Base-by-base conservation (phyloP, 2,329 filamentous ascomycete species). In the Sarocladium kiliense region DNA sequence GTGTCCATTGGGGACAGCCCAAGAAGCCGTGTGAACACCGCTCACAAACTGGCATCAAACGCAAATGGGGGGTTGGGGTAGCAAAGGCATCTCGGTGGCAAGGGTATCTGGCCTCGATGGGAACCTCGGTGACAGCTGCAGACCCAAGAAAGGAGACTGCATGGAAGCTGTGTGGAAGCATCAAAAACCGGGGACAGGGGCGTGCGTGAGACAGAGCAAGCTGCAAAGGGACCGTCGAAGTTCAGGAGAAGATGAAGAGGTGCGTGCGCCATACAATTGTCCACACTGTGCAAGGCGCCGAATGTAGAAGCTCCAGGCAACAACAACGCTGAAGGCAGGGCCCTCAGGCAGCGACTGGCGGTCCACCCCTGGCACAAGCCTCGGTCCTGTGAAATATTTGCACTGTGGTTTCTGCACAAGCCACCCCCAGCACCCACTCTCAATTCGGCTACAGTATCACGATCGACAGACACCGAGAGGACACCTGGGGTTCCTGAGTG, bases 91-190 rank as follows among this genome's bases (percentile, higher is more conserved):
- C n/a, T n/a, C 18, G 27, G 47, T 51, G 47, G 30, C 47, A 21
- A 51, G 16, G 26, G 16, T 36, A 16, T 51, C 11, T 3, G 10
- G 27, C 16, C 27, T 9, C 26, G 18, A 27, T 16, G 5, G 18
- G 26, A 34, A 23, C 30, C 47, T 51, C 47, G 47, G 47, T 51
- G 47, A 51, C 47, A 51, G 30, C 6, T 32, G 47, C 47, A 36
- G 30, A 21, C 2, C 47, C 47, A 36, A 25, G 30, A 51, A 36
- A 9, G 47, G 47, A 51, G 26, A 51, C 26, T 51, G 47, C 47
- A 51, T 51, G 47, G 47, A 51, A 51, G 47, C 26, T 51, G 47
- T 27, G 47, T 51, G 18, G 47, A 51, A 51, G 47, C 47, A 27
- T 27, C 25, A 51, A 36, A n/a, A 51, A 36, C n/a, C 5, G 27